These are phyloP conservation scores for Aureobasidium sp. DNA, from an alignment of 2,329 filamentous ascomycete genomes.

Conservation along the genomic window DNA sequence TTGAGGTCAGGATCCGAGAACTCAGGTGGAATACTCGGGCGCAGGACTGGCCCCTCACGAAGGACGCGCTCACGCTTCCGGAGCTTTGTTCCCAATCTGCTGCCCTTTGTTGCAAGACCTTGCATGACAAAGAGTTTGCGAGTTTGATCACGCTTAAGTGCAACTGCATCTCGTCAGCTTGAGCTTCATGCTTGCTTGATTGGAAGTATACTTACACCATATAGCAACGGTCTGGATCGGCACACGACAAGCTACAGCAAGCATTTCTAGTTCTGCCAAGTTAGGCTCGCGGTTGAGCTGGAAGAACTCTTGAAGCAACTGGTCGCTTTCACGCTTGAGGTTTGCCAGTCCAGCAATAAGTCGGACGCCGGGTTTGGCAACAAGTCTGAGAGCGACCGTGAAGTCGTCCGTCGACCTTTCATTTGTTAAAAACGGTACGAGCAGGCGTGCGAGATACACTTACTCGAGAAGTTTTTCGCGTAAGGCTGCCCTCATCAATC, in stretches of 20 bases:
- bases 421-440: neutral
- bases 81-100: slow-evolving; percentile 5
- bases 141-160: neutral
- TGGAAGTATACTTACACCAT: neutral
- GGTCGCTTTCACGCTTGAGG: neutral
- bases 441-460: neutral
- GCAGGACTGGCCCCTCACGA: neutral
- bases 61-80: slow-evolving; percentile 1
- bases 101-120: slow-evolving; percentile 2
- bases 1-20: slow-evolving; percentile 3
- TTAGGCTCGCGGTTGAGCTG: slow-evolving; percentile 13
- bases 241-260: neutral
- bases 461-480: slow-evolving; percentile 4
- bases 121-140: slow-evolving; percentile 6
- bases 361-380: neutral
- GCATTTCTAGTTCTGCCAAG: slow-evolving; percentile 16
- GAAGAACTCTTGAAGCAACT: slow-evolving; percentile 15
- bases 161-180: slow-evolving; percentile 3
- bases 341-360: neutral
- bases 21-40: neutral
- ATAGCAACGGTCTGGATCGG: neutral
- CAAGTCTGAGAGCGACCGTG: neutral
- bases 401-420: neutral
- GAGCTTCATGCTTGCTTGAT: neutral
- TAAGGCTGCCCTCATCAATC: neutral